Evolutionary conservation across 306 rosid genomes (phyloP).

Genomic region (Chamaecrista fasciculata): DNA sequence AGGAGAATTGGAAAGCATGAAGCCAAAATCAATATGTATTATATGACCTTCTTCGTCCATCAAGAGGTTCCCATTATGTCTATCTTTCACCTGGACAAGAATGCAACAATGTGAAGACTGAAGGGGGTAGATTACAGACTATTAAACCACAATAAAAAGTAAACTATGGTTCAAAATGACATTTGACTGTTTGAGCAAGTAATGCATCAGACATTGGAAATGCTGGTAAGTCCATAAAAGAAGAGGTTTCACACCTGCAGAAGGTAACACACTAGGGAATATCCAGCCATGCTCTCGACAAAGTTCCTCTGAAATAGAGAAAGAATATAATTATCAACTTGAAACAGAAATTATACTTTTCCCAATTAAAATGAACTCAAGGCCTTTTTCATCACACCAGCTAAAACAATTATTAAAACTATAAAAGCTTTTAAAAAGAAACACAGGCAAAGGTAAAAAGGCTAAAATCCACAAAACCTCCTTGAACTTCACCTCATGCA

Average conservation of each 20-base stretch:
- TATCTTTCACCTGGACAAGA: constrained; percentile 74
- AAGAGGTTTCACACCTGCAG: constrained; percentile 65
- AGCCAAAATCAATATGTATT: constrained; percentile 97
- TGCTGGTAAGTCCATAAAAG: not conserved
- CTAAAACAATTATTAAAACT: constrained; percentile 1
- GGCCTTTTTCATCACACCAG: constrained; percentile 13
- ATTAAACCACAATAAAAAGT: constrained; percentile 24
- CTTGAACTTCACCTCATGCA: no score
- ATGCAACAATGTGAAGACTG: constrained; percentile 30
- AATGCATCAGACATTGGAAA: constrained; percentile 23
- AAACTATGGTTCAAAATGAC: constrained; percentile 1
- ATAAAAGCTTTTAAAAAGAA: constrained; percentile 3
- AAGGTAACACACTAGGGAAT: constrained; percentile 97
- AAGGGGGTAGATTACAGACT: constrained; percentile 1
- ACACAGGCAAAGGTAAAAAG: not conserved
- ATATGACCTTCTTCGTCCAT: constrained; percentile 98
- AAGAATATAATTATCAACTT: constrained; percentile 22
- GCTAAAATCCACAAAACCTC: no score
- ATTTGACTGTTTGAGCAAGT: not conserved
- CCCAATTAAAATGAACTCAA: constrained; percentile 15
- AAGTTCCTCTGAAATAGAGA: constrained; percentile 81
- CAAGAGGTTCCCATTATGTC: constrained; percentile 95
- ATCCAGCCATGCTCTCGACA: constrained; percentile 99
- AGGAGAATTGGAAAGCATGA: constrained; percentile 98
- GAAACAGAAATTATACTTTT: constrained; percentile 17